Evolutionary conservation across 768 basidiomycete genomes (phyloP), one percentile per base, ranked within the genome.

Genomic region (Boletus rufocinnamomeus): DNA sequence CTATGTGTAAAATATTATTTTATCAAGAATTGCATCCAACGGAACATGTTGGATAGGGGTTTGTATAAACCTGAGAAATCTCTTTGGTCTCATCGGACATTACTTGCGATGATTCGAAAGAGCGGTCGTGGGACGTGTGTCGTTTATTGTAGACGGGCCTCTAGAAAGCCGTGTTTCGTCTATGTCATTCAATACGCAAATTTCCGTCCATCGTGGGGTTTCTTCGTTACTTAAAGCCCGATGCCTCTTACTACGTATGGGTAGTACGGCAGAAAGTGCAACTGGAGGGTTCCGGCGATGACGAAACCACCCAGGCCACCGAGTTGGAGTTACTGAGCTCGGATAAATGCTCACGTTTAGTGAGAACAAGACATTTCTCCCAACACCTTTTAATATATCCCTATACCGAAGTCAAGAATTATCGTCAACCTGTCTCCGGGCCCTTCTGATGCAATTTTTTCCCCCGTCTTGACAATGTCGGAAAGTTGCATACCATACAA

Each of bases 81-180:
- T 25, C 10, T 13, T 35, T 8, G 19, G n/a, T 34, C 34, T 6
- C 44, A 60, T 46, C 58, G 40, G 58, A 57, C 45, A 58, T 52
- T 38, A 41, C 9, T 28, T 6, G 48, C 23, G 37, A 50, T n/a
- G 16, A 46, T 16, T n/a, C 47, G 9, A 7, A 23, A 16, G 56
- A 58, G 17, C 17, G 27, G 19, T 19, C 23, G 32, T 37, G 21
- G 34, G 17, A 35, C 9, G 8, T 27, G 14, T 35, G 5, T 35
- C 13, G 5, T 41, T 41, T 21, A 11, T 21, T n/a, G 35, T 37
- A 41, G 16, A 50, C 14, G 23, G 25, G 48, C 32, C 50, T 27
- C 25, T 38, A n/a, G 30, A 32, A 49, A 52, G 17, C 48, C n/a
- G 7, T 34, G 17, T 34, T n/a, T 41, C 45, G 14, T 48, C 37